Percentiles rank a stretch among this genome's conserved stretches.
phyloP scores from a whole-genome alignment of 768 basidiomycete species.

The Hygrocybe coccinea region DNA sequence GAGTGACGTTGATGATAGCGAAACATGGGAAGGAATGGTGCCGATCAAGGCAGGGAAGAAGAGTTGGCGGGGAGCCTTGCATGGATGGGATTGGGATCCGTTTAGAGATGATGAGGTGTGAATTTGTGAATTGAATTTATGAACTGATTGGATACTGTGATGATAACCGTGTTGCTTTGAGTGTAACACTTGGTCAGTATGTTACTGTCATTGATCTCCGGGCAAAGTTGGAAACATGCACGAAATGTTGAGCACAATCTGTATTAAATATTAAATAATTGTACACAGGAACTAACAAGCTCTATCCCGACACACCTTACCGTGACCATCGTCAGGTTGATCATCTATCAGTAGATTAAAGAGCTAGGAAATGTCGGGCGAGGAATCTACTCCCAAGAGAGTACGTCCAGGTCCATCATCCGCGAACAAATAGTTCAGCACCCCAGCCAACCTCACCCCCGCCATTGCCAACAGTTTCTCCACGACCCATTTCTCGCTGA shows the following conservation, averaged over 20 bases:
- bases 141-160: no score
- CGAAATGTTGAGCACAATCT: no score
- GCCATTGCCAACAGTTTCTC: slow-evolving; percentile 81
- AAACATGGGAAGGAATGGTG: neutral
- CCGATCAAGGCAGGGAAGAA: neutral
- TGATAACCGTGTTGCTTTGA: no score
- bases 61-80: neutral
- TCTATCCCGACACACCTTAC: neutral
- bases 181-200: no score
- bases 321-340: neutral
- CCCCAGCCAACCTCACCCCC: slow-evolving; percentile 77
- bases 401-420: slow-evolving; percentile 20
- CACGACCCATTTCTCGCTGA: slow-evolving; percentile 63
- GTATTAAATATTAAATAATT: no score
- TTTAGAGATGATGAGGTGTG: neutral
- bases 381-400: no score
- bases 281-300: no score
- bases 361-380: no score
- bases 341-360: no score
- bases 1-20: neutral
- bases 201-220: no score
- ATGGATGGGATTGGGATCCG: neutral
- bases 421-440: slow-evolving; percentile 72
- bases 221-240: no score
- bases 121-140: neutral